A percentile compares a stretch with the other conserved stretches of the same genome.
These are phyloP conservation scores for Fraxinus angustifolia DNA, from an alignment of 305 asterid species.

Conservation along the genomic window DNA sequence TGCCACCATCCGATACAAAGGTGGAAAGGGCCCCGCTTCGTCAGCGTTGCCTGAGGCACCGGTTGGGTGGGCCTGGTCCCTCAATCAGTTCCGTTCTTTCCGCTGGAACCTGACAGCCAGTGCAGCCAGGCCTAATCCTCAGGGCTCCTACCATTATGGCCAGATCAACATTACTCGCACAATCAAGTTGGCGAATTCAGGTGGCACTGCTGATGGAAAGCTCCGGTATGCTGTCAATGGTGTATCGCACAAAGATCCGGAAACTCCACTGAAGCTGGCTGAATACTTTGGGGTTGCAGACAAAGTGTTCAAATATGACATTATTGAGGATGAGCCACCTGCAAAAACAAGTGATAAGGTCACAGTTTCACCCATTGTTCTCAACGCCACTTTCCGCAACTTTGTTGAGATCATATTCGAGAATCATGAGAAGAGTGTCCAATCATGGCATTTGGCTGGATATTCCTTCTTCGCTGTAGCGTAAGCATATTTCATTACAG, in stretches of 20 bases:
- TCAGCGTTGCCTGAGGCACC: slow-evolving; percentile 47
- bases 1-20: slow-evolving; percentile 43
- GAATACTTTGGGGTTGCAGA: slow-evolving; percentile 44
- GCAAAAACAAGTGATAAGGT: slow-evolving; percentile 20
- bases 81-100: slow-evolving; percentile 56
- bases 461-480: slow-evolving; percentile 69
- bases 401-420: slow-evolving; percentile 61
- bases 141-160: slow-evolving; percentile 77
- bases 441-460: slow-evolving; percentile 65
- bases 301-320: slow-evolving; percentile 51
- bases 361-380: slow-evolving; percentile 44
- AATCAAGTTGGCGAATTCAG: slow-evolving; percentile 44
- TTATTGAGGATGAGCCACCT: slow-evolving; percentile 42
- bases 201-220: slow-evolving; percentile 39
- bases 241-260: slow-evolving; percentile 43
- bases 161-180: slow-evolving; percentile 64
- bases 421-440: slow-evolving; percentile 63
- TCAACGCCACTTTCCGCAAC: slow-evolving; percentile 50
- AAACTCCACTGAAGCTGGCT: slow-evolving; percentile 61
- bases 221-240: slow-evolving; percentile 61
- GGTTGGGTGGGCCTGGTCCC: slow-evolving; percentile 59
- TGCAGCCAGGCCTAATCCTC: slow-evolving; percentile 84
- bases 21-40: slow-evolving; percentile 38
- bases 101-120: slow-evolving; percentile 74
- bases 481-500: slow-evolving; percentile 27